Base-by-base conservation (phyloP, 2,329 filamentous ascomycete species). In the Pseudohalonectria lignicola region DNA sequence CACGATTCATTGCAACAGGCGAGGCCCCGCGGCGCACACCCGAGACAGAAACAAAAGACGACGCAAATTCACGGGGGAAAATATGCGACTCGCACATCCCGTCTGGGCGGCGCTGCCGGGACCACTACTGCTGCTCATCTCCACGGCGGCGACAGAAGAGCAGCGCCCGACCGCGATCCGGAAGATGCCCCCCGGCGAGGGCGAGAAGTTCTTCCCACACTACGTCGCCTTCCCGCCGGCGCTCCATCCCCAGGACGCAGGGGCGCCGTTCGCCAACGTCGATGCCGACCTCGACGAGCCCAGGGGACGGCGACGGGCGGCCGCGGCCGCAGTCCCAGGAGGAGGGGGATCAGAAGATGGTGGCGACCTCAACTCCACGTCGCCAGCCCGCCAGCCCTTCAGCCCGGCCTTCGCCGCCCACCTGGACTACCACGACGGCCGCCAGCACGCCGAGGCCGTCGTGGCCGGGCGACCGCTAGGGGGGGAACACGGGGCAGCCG, bases 171-270 rank as follows among this genome's bases (percentile, higher is more conserved):
- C 73, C 1, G 82, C 74, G 1, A 67, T 88, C 39, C 74, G 73
- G 52, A 87, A 87, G 53, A 84, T 88, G 74, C 67, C 75, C 34
- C 66, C 67, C 5, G 78, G 86, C 51, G 71, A 76, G 36, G 74
- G 74, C 42, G 80, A 85, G 53, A 92, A 86, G 67, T 80, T 90
- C 53, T 74, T 79, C 47, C 63, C 79, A 40, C 71, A 83, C 32
- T 81, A 86, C 54, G 79, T 67, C 46, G 67, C 63, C 45, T 75
- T 74, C 47, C 52, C 36, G 16, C 23, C 23, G 23, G 15, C n/a
- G 12, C 31, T 10, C 16, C 31, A 17, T 13, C 7, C 17, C 31
- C 18, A 13, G 19, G 31, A 8, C 23, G 12, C 12, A 8, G 23
- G 23, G 12, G 23, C 23, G 12, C 8, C 23, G 12, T 12, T 45